phyloP scores from a whole-genome alignment of 306 rosid species.

The Amphicarpaea edgeworthii region DNA sequence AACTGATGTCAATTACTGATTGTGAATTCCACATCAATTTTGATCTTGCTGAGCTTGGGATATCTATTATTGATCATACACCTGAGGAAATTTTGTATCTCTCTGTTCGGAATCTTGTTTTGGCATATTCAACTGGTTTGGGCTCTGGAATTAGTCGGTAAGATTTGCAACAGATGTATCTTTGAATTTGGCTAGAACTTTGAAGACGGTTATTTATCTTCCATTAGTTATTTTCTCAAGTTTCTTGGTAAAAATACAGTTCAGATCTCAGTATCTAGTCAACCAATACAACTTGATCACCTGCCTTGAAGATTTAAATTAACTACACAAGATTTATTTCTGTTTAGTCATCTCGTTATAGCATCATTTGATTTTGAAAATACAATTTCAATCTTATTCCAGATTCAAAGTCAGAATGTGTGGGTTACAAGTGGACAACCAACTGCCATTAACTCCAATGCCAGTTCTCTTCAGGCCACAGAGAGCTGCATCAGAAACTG shows the following conservation, averaged over 20 bases:
- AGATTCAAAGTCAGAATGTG: slow-evolving; percentile 91
- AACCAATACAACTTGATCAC: slow-evolving; percentile 32
- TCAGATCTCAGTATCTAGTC: slow-evolving; percentile 26
- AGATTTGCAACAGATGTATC: slow-evolving; percentile 41
- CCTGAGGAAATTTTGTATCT: slow-evolving; percentile 91
- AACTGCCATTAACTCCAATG: slow-evolving; percentile 92
- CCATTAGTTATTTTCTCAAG: slow-evolving; percentile 29
- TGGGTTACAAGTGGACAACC: slow-evolving; percentile 93
- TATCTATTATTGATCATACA: slow-evolving; percentile 88
- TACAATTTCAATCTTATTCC: slow-evolving; percentile 45
- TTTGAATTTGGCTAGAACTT: slow-evolving; percentile 27
- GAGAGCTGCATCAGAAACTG: slow-evolving; percentile 72
- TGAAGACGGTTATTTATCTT: slow-evolving; percentile 26
- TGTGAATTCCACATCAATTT: slow-evolving; percentile 82
- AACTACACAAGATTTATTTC: slow-evolving; percentile 12
- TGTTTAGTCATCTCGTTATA: slow-evolving; percentile 27
- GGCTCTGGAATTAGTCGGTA: slow-evolving; percentile 95
- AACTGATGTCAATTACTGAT: slow-evolving; percentile 57
- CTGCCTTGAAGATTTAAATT: slow-evolving; percentile 31
- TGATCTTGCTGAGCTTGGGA: slow-evolving; percentile 91
- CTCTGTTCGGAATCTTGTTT: slow-evolving; percentile 83
- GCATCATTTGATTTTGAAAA: slow-evolving; percentile 38
- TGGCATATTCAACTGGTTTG: slow-evolving; percentile 88
- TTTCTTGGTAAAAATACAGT: slow-evolving; percentile 17
- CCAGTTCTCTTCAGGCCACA: slow-evolving; percentile 98